Evolutionary conservation across 805 yeast genomes (phyloP).

Genomic region (Pichia paraexigua): DNA sequence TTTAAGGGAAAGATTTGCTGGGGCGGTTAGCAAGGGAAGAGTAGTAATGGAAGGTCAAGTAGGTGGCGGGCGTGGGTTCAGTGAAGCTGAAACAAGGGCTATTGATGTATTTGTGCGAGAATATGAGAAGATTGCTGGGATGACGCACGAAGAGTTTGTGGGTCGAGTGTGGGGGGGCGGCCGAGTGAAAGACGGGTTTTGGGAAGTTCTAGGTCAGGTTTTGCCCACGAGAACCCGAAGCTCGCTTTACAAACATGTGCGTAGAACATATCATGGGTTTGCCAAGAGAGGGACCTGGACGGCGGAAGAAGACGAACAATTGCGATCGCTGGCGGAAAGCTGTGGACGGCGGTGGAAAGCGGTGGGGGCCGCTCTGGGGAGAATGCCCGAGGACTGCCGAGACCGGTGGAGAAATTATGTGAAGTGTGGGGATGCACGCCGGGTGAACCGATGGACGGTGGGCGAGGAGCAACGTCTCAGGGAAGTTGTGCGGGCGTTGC

Average conservation of each 20-base stretch:
- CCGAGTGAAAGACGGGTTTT: constrained; percentile 78
- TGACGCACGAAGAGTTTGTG: constrained; percentile 64
- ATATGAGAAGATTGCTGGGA: constrained; percentile 54
- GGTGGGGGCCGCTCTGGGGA: constrained; percentile 68
- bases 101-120: constrained; percentile 66
- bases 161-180: constrained; percentile 83
- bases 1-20: constrained; percentile 30
- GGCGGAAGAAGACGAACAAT: constrained; percentile 62
- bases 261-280: constrained; percentile 83
- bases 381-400: constrained; percentile 98
- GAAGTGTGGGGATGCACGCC: constrained; percentile 77
- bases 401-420: constrained; percentile 95
- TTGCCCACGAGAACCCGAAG: constrained; percentile 83
- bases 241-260: constrained; percentile 84
- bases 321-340: constrained; percentile 54
- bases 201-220: constrained; percentile 77
- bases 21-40: constrained; percentile 39
- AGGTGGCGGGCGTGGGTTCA: constrained; percentile 30
- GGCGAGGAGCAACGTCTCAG: constrained; percentile 79
- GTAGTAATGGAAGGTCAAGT: constrained; percentile 1
- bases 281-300: constrained; percentile 89
- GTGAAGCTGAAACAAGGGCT: constrained; percentile 58
- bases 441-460: constrained; percentile 69
- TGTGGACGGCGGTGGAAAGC: constrained; percentile 83
- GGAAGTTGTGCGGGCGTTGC: constrained; percentile 89